Conservation (phyloP, 2,329 filamentous ascomycete species). For the Capronia epimyces region DNA sequence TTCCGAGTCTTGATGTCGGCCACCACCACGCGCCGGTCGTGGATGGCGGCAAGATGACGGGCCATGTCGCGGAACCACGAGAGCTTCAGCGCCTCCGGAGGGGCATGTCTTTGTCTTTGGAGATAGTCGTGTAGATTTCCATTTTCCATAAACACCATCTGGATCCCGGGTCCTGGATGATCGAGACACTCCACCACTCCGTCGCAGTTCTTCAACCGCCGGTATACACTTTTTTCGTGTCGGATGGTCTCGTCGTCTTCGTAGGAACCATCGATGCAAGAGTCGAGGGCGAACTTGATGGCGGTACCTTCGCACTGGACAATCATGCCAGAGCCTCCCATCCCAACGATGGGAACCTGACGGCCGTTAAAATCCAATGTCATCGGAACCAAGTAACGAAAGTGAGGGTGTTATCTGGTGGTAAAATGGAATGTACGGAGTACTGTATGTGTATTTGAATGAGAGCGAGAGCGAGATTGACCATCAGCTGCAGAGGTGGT, state of each 20-base stretch:
- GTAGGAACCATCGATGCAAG: slow-evolving; percentile 22
- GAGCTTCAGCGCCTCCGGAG: slow-evolving; percentile 6
- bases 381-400: too few relatives aligned
- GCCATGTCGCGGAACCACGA: slow-evolving; percentile 18
- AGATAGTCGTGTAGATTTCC: slow-evolving; percentile 24
- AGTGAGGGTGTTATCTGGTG: too few relatives aligned
- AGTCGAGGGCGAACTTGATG: slow-evolving; percentile 25
- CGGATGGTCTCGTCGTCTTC: slow-evolving; percentile 13
- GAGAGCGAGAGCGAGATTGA: too few relatives aligned
- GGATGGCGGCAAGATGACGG: slow-evolving; percentile 7
- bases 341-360: slow-evolving; percentile 22
- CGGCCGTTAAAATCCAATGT: too few relatives aligned
- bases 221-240: slow-evolving; percentile 22
- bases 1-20: slow-evolving; percentile 5
- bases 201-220: slow-evolving; percentile 12
- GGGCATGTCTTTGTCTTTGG: background rate
- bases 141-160: slow-evolving; percentile 25
- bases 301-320: slow-evolving; percentile 22
- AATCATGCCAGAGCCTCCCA: slow-evolving; percentile 24
- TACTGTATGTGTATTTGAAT: too few relatives aligned
- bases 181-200: slow-evolving; percentile 14
- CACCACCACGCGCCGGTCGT: background rate
- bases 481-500: too few relatives aligned
- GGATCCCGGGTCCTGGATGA: slow-evolving; percentile 10
- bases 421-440: too few relatives aligned